phyloP scores from a whole-genome alignment of 2,329 filamentous ascomycete genomes.

The Sphaerulina musiva region DNA sequence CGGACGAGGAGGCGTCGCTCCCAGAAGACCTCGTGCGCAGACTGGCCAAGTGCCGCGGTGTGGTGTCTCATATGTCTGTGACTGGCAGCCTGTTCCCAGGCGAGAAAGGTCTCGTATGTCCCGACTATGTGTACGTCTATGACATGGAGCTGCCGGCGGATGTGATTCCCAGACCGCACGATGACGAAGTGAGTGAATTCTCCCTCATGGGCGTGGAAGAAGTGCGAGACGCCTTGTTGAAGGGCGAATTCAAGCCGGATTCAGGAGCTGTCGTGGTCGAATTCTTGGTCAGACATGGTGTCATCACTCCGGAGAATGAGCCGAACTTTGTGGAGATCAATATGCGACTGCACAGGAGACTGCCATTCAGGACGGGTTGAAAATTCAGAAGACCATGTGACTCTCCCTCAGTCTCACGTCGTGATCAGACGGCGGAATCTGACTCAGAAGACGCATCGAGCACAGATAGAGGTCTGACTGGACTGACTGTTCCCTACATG shows the following conservation, averaged over 20 bases:
- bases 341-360: slow-evolving; percentile 63
- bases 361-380: slow-evolving; percentile 59
- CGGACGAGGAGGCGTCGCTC: slow-evolving; percentile 79
- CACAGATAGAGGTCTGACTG: no score
- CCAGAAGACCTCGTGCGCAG: slow-evolving; percentile 60
- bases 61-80: slow-evolving; percentile 75
- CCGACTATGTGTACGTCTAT: slow-evolving; percentile 84
- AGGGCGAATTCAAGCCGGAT: slow-evolving; percentile 82
- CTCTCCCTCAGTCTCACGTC: background rate
- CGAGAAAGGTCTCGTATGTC: slow-evolving; percentile 73
- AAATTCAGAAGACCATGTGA: background rate
- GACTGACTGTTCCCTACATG: no score
- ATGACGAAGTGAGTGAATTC: slow-evolving; percentile 83
- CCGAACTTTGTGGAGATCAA: slow-evolving; percentile 68
- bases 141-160: slow-evolving; percentile 69
- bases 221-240: slow-evolving; percentile 59
- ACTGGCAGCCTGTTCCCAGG: slow-evolving; percentile 68
- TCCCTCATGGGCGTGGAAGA: slow-evolving; percentile 66
- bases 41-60: slow-evolving; percentile 54
- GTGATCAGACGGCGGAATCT: no score
- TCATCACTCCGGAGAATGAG: slow-evolving; percentile 73
- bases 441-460: no score
- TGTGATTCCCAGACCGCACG: slow-evolving; percentile 66
- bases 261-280: slow-evolving; percentile 78
- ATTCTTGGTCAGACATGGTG: slow-evolving; percentile 77